A percentile compares a stretch with the other conserved stretches of the same genome.
Conservation (phyloP, 208 protist species). For the Crithidia fasciculata region DNA sequence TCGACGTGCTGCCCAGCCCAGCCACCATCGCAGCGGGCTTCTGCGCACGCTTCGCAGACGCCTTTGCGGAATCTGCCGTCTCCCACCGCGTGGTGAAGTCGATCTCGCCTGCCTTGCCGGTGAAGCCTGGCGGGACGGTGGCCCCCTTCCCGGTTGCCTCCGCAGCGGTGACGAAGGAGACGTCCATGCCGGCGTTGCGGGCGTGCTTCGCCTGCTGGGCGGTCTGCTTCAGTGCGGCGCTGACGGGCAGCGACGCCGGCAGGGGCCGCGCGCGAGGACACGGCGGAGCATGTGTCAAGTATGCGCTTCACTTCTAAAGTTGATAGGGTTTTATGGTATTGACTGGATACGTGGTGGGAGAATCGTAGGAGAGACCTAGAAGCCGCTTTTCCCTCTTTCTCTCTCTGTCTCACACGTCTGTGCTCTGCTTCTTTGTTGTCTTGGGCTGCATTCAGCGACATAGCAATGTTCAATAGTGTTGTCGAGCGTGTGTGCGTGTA, state of each 20-base stretch:
- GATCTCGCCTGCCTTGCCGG: constrained; percentile 45
- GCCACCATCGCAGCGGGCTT: constrained; percentile 29
- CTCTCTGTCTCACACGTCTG: not conserved
- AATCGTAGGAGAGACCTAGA: not conserved
- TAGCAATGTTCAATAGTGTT: too few species aligned
- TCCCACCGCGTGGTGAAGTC: constrained; percentile 23
- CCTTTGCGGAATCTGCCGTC: not conserved
- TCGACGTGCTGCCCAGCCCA: constrained; percentile 34
- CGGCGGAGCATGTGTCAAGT: constrained; percentile 51
- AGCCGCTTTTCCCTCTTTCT: constrained; percentile 8
- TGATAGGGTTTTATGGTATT: not conserved
- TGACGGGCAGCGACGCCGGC: constrained; percentile 47
- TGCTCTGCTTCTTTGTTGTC: too few species aligned
- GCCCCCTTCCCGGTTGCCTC: constrained; percentile 19
- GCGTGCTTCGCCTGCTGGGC: constrained; percentile 14
- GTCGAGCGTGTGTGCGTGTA: too few species aligned
- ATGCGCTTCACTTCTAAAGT: not conserved
- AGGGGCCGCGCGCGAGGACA: constrained; percentile 59
- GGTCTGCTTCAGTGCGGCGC: constrained; percentile 7
- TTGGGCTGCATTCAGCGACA: too few species aligned
- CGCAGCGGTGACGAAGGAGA: constrained; percentile 25
- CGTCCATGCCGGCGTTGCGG: constrained; percentile 16
- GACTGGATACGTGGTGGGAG: not conserved
- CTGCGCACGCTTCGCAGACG: not conserved
- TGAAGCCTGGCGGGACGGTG: constrained; percentile 42